Conservation (phyloP, 306 rosid species). For the Malus fusca region DNA sequence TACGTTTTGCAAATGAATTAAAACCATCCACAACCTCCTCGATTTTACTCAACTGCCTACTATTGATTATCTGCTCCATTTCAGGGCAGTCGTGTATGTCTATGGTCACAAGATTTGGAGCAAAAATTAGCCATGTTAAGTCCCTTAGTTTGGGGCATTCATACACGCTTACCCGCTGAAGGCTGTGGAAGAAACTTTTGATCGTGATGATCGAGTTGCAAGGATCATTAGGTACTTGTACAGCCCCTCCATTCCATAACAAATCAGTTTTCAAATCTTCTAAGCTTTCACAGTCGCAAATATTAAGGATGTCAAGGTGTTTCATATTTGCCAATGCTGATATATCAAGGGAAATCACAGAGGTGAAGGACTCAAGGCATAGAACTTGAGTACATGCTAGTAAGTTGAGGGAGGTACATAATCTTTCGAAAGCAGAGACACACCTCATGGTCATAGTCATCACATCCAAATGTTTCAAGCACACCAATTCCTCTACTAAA, state of each 20-base stretch:
- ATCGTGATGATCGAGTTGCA: not conserved
- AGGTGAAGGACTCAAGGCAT: not conserved
- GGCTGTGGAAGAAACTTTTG: not conserved
- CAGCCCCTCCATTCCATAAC: no score
- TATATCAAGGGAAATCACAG: not conserved
- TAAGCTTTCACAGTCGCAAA: not conserved
- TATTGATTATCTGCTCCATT: not conserved
- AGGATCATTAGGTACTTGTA: not conserved
- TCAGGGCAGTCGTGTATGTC: not conserved
- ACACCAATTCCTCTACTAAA: not conserved
- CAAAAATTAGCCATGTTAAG: not conserved
- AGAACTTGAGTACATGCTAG: not conserved
- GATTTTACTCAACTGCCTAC: not conserved
- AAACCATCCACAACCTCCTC: not conserved
- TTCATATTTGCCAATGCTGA: not conserved
- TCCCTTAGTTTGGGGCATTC: not conserved
- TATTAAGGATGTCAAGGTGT: not conserved
- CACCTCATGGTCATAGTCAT: not conserved
- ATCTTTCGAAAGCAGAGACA: not conserved
- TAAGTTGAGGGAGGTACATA: not conserved
- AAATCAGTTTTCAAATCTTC: not conserved
- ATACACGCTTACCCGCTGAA: not conserved
- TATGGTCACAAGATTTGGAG: not conserved
- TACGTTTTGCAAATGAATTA: not conserved
- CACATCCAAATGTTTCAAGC: not conserved